Percentiles rank a stretch among this genome's conserved stretches.
Conservation (phyloP, 345 rosid species). For the Sisymbrium altissimum region DNA sequence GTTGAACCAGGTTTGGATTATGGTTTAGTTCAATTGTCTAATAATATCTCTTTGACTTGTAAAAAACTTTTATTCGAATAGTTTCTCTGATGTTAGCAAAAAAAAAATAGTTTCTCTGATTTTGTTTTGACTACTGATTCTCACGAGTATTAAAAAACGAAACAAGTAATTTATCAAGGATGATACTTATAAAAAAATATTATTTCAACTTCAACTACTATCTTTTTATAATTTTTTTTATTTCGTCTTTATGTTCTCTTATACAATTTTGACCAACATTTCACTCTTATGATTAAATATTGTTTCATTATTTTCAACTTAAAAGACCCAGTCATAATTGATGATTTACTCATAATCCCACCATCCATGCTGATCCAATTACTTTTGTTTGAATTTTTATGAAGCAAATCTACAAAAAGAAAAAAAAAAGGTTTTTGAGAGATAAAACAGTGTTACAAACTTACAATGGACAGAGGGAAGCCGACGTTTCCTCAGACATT, state of each 20-base stretch:
- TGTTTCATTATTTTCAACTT: not conserved
- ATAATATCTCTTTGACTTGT: no score
- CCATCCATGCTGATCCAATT: not conserved
- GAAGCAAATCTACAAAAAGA: not conserved
- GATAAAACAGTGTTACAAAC: not conserved
- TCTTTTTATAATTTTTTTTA: no score
- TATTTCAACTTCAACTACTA: no score
- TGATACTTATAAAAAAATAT: no score
- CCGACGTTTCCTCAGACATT: slow-evolving; percentile 24
- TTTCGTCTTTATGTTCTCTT: no score
- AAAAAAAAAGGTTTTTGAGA: not conserved
- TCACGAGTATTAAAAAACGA: no score
- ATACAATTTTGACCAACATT: not conserved
- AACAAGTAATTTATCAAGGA: no score
- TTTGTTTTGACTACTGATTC: no score
- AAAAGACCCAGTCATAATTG: not conserved
- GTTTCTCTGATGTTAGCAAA: no score
- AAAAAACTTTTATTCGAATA: no score
- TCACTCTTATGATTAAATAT: not conserved
- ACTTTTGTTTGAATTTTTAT: not conserved
- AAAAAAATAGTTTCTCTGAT: no score
- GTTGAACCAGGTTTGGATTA: not conserved
- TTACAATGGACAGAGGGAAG: not conserved
- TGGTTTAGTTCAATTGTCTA: no score
- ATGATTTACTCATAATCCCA: not conserved